Conservation (phyloP, 306 rosid genomes). For the Vigna hirtella region DNA sequence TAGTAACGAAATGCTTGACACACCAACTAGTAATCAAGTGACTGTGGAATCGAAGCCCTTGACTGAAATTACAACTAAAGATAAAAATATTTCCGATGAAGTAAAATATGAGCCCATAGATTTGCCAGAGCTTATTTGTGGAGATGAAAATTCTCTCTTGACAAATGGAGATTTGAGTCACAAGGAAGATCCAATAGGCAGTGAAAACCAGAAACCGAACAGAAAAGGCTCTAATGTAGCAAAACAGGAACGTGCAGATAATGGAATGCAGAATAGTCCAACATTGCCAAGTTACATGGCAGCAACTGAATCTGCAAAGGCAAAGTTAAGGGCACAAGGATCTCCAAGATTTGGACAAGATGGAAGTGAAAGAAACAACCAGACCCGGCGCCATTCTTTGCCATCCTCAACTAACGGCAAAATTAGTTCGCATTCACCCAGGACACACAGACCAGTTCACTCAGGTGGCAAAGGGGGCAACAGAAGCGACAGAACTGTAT, state of each 20-base stretch:
- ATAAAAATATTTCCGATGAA: constrained; percentile 54
- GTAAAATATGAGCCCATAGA: constrained; percentile 51
- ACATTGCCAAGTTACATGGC: constrained; percentile 94
- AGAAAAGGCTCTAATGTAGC: constrained; percentile 63
- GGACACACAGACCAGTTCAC: constrained; percentile 81
- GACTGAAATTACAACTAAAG: constrained; percentile 61
- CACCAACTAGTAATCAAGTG: constrained; percentile 57
- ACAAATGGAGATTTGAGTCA: constrained; percentile 66
- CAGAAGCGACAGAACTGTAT: constrained; percentile 59
- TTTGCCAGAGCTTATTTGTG: constrained; percentile 55
- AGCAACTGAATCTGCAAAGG: constrained; percentile 97
- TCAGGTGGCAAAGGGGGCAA: constrained; percentile 74
- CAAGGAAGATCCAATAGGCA: constrained; percentile 68
- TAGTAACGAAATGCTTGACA: constrained; percentile 54
- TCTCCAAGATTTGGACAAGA: constrained; percentile 87
- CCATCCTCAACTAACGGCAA: constrained; percentile 79
- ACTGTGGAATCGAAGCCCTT: constrained; percentile 56
- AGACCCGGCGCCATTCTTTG: constrained; percentile 82
- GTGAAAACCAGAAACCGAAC: constrained; percentile 76
- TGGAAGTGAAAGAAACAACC: constrained; percentile 60
- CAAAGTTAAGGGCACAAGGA: constrained; percentile 95
- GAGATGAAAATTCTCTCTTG: constrained; percentile 58
- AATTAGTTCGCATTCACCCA: constrained; percentile 89
- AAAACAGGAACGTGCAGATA: constrained; percentile 83
- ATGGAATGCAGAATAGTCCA: constrained; percentile 77